A percentile compares a stretch with the other conserved stretches of the same genome.
Evolutionary conservation across 2,329 filamentous ascomycete genomes (phyloP).

Genomic region (Penicillium sp.): DNA sequence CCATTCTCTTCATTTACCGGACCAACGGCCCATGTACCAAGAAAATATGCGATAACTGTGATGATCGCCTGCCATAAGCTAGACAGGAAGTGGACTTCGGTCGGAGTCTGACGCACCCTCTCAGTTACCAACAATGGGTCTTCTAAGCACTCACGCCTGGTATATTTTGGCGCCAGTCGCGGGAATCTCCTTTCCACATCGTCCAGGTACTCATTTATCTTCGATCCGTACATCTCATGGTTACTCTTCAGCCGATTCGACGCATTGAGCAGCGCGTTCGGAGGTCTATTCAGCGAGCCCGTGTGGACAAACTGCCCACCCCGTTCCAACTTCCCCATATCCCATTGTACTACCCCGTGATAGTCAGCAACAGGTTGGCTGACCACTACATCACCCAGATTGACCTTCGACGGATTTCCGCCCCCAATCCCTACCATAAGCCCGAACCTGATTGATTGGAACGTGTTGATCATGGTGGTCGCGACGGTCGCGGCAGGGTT

Average conservation of each 20-base stretch:
- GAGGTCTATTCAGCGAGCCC: conserved; percentile 10
- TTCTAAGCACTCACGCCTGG: neutral
- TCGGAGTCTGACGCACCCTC: neutral
- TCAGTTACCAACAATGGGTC: neutral
- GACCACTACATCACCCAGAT: conserved; percentile 28
- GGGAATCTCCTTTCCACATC: conserved; percentile 2
- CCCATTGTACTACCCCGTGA: conserved; percentile 19
- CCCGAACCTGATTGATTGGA: conserved; percentile 20
- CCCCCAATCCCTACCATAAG: conserved; percentile 30
- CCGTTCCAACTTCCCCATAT: conserved; percentile 7
- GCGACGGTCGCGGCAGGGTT: conserved; percentile 22
- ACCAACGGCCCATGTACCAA: neutral
- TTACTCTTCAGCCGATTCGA: neutral
- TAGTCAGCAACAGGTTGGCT: conserved; percentile 20
- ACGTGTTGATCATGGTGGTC: conserved; percentile 19
- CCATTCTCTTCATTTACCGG: neutral
- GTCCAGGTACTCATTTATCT: conserved; percentile 8
- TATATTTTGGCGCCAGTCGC: conserved; percentile 4
- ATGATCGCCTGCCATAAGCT: neutral
- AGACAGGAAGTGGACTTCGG: neutral
- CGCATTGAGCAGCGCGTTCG: conserved; percentile 13
- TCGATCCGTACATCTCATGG: conserved; percentile 4
- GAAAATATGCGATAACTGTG: neutral
- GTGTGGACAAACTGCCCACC: neutral
- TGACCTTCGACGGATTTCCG: conserved; percentile 25